Evolutionary conservation across 2,329 filamentous ascomycete species (phyloP), one percentile per base, ranked within the genome.

Genomic region (Botrytis medusae): DNA sequence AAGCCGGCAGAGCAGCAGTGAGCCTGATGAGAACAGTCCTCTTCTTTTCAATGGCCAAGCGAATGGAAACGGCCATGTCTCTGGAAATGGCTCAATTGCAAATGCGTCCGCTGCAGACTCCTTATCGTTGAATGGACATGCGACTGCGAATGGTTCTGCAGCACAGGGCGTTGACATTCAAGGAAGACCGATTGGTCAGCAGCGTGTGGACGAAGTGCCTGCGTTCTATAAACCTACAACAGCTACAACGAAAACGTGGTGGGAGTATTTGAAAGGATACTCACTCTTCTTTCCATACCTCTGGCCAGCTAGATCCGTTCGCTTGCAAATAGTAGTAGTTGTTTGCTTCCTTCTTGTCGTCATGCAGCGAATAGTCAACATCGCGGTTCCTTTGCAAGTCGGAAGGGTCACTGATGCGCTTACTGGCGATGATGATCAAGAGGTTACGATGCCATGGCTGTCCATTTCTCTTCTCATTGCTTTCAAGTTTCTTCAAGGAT

Each of bases 201-300:
- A 83, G 67, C 82, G 84, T 76, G 81, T 85, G 34, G 82, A 86
- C 75, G 91, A 93, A 73, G 88, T 89, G 69, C 89, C 92, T 16
- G 93, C 93, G 9, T 98, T 97, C 86, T 97, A 97, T 82, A 92
- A 95, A 77, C 95, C 95, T 2, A 92, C 92, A 54, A 95, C 93
- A 76, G 88, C 94, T 14, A 95, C 94, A 4, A 92, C 93, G 77
- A 94, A 93, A 77, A 96, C 91, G 70, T 99, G 96, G 96, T 97
- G 93, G 90, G 95, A 98, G 81, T 99, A 99, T 82, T 85, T 98
- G 74, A 91, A 92, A 76, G 94, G 95, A 63, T 99, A 98, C 82
- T 93, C 92, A 20, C 86, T 98, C 69, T 97, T 99, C 83, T 97
- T 98, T 81, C 95, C 95, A 0, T 99, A 98, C 81, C 89, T 98